A percentile compares a stretch with the other conserved stretches of the same genome.
These are phyloP conservation scores for Monosporascus sp. DNA, from an alignment of 2,329 filamentous ascomycete genomes.

Conservation along the genomic window DNA sequence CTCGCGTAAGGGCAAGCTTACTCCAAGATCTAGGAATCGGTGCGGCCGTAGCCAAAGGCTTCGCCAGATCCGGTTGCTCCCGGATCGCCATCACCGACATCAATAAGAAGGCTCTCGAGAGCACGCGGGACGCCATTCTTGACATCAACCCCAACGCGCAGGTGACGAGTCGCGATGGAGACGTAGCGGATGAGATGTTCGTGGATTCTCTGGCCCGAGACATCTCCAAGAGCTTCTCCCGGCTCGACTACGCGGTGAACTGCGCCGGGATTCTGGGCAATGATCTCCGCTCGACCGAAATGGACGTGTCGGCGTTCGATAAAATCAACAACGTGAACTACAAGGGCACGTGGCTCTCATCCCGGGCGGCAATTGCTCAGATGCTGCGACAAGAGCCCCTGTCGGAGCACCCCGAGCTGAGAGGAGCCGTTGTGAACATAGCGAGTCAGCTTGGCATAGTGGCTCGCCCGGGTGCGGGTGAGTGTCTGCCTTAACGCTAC, in stretches of 20 bases:
- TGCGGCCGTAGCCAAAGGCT: conserved; percentile 45
- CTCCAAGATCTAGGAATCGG: conserved; percentile 43
- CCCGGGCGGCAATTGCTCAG: conserved; percentile 35
- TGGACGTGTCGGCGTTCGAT: conserved; percentile 44
- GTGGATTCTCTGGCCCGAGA: conserved; percentile 32
- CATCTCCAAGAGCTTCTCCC: conserved; percentile 30
- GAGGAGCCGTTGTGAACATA: conserved; percentile 47
- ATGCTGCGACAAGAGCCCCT: conserved; percentile 43
- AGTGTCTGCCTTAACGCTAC: conserved; percentile 13
- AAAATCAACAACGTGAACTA: conserved; percentile 52
- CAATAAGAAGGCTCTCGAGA: conserved; percentile 33
- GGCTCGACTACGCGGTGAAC: conserved; percentile 52
- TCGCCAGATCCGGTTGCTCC: conserved; percentile 44
- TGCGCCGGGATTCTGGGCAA: conserved; percentile 48
- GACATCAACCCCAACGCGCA: conserved; percentile 28
- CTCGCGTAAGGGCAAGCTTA: not conserved
- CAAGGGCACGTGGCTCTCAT: conserved; percentile 43
- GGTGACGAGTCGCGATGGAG: conserved; percentile 33
- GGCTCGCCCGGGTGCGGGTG: conserved; percentile 38
- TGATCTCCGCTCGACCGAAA: conserved; percentile 39
- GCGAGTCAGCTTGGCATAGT: conserved; percentile 49
- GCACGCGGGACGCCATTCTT: conserved; percentile 29
- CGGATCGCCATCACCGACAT: conserved; percentile 51
- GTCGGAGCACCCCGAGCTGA: conserved; percentile 33
- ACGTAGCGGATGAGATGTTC: conserved; percentile 43